Evolutionary conservation across 345 rosid genomes (phyloP), one percentile per base, ranked within the genome.

Genomic region (Noccaea caerulescens): DNA sequence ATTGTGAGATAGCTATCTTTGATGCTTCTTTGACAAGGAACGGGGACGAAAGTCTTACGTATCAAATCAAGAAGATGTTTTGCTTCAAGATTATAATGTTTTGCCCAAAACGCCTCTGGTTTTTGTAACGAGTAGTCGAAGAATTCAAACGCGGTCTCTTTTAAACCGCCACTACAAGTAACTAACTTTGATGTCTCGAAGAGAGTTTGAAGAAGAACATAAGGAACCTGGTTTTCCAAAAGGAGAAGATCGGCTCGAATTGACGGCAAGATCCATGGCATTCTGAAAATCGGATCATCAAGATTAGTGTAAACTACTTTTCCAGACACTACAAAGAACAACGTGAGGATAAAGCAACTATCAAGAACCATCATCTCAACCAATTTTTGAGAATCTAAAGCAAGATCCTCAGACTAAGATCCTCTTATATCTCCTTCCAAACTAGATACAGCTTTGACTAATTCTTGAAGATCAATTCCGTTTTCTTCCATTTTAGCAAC

Each of bases 141-240:
- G 66, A 87, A 83, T 33, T 51, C 68, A 32, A 87, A 65, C n/a
- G 80, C 79, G 0, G 85, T 80, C 50, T 76, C 69, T 5, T 71
- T 73, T 23, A 87, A 68, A 39, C 60, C 11, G 43, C 27, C 11
- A 39, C 27, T 39, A 13, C 77, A 52, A n/a, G 61, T 69, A 37
- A 41, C 58, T 46, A 52, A 61, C 0, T 61, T 62, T 0, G 77
- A 75, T 12, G 73, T 65, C 8, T 76, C 68, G 5, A 66, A 85
- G 6, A 85, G 69, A 33, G 77, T 14, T 20, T 78, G 58, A 63
- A 87, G 87, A 58, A 85, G 78, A 47, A 82, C 56, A 68, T 59
- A 82, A 30, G 92, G 89, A 32, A 87, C 79, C 70, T 87, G 90
- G 27, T 87, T 87, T 77, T 87, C 93, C 1, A 87, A 62, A 56